Conservation (phyloP, 805 yeast genomes). For the Ascoidea rubescens region DNA sequence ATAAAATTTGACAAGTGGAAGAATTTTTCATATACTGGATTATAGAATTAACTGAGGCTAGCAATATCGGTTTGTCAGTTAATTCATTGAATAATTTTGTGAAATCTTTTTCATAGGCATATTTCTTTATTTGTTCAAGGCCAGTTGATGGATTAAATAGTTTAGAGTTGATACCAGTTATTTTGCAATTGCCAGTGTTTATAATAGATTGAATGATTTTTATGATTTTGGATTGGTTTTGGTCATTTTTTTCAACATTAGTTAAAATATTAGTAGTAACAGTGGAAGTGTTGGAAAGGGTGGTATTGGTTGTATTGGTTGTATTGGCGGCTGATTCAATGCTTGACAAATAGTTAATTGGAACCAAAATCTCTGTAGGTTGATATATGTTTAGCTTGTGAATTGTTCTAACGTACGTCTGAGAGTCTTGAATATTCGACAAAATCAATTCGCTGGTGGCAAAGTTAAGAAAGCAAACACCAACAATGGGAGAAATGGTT, state of each 20-base stretch:
- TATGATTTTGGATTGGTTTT: slow-evolving; percentile 17
- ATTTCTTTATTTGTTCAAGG: slow-evolving; percentile 8
- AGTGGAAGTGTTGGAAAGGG: not conserved
- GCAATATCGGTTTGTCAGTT: slow-evolving; percentile 17
- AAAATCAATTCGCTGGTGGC: slow-evolving; percentile 24
- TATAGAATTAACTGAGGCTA: slow-evolving; percentile 22
- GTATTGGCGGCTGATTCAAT: not conserved
- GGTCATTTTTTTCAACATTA: no score
- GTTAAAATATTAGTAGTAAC: not conserved
- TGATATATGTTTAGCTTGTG: slow-evolving; percentile 23
- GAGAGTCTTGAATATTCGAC: slow-evolving; percentile 27
- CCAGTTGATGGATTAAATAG: slow-evolving; percentile 18
- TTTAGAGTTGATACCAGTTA: slow-evolving; percentile 15
- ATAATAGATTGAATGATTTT: slow-evolving; percentile 22
- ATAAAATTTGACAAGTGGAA: slow-evolving; percentile 9
- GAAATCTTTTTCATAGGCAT: slow-evolving; percentile 13
- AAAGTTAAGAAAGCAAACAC: slow-evolving; percentile 24
- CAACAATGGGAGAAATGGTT: slow-evolving; percentile 18
- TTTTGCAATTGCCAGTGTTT: slow-evolving; percentile 11
- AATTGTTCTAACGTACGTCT: slow-evolving; percentile 29
- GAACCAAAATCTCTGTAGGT: slow-evolving; percentile 23
- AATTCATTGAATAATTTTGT: slow-evolving; percentile 15
- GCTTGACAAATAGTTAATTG: slow-evolving; percentile 17
- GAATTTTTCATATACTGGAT: slow-evolving; percentile 13
- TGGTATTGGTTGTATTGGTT: not conserved